Evolutionary conservation across 73 alveolate species (phyloP).

Genomic region (Uronychia setigera): DNA sequence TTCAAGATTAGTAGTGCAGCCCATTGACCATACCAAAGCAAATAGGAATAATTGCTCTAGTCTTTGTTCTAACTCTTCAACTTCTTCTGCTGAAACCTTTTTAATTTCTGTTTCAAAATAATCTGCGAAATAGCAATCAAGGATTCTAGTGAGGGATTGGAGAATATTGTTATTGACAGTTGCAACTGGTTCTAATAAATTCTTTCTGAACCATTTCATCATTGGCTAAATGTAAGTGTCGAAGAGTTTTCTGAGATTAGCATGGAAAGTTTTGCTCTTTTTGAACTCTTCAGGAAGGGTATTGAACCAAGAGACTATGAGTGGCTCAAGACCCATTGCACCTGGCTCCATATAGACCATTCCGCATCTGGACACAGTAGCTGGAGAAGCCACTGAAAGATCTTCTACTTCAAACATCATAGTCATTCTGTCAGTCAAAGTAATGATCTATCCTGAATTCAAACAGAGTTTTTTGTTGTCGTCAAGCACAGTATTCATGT

Average conservation of each 20-base stretch:
- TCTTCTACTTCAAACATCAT: slow-evolving; percentile 98
- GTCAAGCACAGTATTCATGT: slow-evolving; percentile 99
- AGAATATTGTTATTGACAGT: slow-evolving; percentile 89
- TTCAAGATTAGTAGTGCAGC: slow-evolving; percentile 17
- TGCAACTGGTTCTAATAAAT: slow-evolving; percentile 87
- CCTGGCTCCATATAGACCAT: slow-evolving; percentile 99
- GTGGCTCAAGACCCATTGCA: slow-evolving; percentile 90
- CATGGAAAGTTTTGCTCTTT: slow-evolving; percentile 72
- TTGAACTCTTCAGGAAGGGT: slow-evolving; percentile 83
- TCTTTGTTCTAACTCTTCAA: slow-evolving; percentile 84
- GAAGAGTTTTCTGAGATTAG: slow-evolving; percentile 72
- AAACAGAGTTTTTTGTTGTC: slow-evolving; percentile 98
- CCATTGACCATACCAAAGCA: slow-evolving; percentile 21
- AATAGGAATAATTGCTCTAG: slow-evolving; percentile 65
- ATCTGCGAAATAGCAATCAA: slow-evolving; percentile 88
- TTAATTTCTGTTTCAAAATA: slow-evolving; percentile 85
- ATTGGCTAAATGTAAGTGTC: slow-evolving; percentile 87
- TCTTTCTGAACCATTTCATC: slow-evolving; percentile 78
- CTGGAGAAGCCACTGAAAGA: slow-evolving; percentile 99
- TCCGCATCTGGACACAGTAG: slow-evolving; percentile 99
- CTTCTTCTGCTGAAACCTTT: slow-evolving; percentile 83
- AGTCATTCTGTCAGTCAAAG: slow-evolving; percentile 86
- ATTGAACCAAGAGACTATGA: slow-evolving; percentile 89
- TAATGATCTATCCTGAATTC: slow-evolving; percentile 94
- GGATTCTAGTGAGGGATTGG: slow-evolving; percentile 78